Evolutionary conservation across 1,284 basidiomycete species (phyloP), one percentile per base, ranked within the genome.

Genomic region (Sphagnurus paluster): DNA sequence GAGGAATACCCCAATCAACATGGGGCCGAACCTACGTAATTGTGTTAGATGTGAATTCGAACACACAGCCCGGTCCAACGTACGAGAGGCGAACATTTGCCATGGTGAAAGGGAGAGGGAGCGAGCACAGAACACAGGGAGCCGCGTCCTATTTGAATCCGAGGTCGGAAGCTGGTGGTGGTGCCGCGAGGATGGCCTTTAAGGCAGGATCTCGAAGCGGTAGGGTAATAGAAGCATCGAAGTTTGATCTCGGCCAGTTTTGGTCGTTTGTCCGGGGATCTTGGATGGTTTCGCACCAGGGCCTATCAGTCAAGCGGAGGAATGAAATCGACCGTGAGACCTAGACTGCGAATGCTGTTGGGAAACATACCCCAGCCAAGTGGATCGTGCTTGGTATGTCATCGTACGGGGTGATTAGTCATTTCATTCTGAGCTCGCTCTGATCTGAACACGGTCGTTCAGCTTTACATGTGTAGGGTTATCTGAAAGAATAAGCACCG

Each of bases 1-100:
- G 28, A 61, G 35, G 42, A 59, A 60, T 13, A 61, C 58, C n/a
- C 62, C 64, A 21, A 64, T 59, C 16, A 63, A 49, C 57, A 65
- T 60, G 7, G 63, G 63, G 13, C 63, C 63, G 39, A 57, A 63
- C 25, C 63, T 63, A 35, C 37, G 10, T 23, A 17, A 8, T 10
- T 25, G 20, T 13, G 29, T 49, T 13, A 47, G 40, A 26, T 13
- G 30, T 16, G 3, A 35, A 10, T 32, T 23, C 11, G 28, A 5
- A 2, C 25, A 17, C 10, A 6, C 2, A 4, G 23, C 11, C 21
- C 35, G 8, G 11, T 1, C 10, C n/a, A 26, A 53, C 55, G 25
- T 40, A 58, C 56, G 30, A 42, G 21, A 58, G 55, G 23, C 53
- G 48, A 28, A 56, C 42, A 39, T 43, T 41, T 24, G 56, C 13